Base-by-base conservation (phyloP, 2,329 filamentous ascomycete genomes). In the Emergomyces africanus region DNA sequence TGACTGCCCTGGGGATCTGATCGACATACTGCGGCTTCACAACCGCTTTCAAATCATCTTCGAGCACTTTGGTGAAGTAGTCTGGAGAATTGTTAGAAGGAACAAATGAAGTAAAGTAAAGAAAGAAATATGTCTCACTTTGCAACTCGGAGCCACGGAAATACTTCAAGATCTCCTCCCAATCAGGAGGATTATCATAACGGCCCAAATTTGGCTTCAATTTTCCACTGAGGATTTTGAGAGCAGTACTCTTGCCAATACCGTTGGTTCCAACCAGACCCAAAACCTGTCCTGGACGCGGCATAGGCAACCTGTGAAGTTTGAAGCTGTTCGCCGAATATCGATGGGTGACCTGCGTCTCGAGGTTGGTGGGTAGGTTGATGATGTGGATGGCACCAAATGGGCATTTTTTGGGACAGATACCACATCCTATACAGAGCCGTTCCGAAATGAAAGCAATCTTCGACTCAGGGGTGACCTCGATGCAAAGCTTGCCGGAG, bases 291-390 rank as follows among this genome's bases (percentile, higher is more conserved):
- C 94, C 94, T 37, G 94, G 92, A 62, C 94, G 86, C 64, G 94
- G 94, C 83, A 92, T 96, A 60, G 95, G 94, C 70, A 97, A 82
- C 68, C 95, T 86, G 77, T 99, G 94, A 66, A 99, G 85, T 82
- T 99, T 99, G 85, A 99, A 99, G 79, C 91, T 96, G 82, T 99
- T 99, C 74, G 94, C 92, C 59, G 92, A 95, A 81, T 99, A 99
- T 72, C 94, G 88, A 76, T 99, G 95, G 67, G 94, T 97, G 71
- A 99, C 90, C 75, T 97, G 89, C 66, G 88, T 95, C 77, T 99
- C 94, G 75, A 99, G 87, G 78, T 99, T 99, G 74, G 94, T 99
- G 67, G 95, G 94, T 81, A 99, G 80, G 80, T 99, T 99, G 90
- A 99, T 99, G 76, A 99, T 99, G 75, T 92, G 95, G 78, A 99